Base-by-base conservation (phyloP, 1,284 basidiomycete genomes). In the Phellinidium pouzarii region DNA sequence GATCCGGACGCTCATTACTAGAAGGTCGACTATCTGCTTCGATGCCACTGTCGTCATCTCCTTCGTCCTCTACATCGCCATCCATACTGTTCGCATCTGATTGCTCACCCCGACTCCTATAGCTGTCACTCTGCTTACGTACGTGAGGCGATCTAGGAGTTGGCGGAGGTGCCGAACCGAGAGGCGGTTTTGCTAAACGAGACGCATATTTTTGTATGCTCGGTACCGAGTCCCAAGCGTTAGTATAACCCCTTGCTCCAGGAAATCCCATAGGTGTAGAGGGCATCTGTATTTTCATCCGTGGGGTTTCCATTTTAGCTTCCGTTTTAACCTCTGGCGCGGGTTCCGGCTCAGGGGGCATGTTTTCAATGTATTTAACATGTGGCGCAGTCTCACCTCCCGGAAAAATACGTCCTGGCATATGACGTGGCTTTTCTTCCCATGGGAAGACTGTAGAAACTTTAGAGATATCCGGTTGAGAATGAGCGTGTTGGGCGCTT, bases 381-480 rank as follows among this genome's bases (percentile, higher is more conserved):
- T 59, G 60, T n/a, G 77, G 77, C 3, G 82, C 80, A 8, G 76
- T 71, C 52, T 87, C 82, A 23, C 78, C 73, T 17, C 68, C 69
- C n/a, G 91, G 92, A 65, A 94, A 93, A 11, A 88, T 79, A 48
- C 91, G 80, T 14, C 76, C 74, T 6, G 90, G 83, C 52, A 74
- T 62, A 41, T 75, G 74, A 44, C 87, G 79, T 3, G 77, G 78
- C 53, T 76, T 78, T 52, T 80, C 77, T 66, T 98, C 94, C 94
- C 94, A 98, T 6, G 94, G 94, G 66, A 98, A 97, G n/a, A 96
- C 75, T 22, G 78, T 72, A 59, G 84, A 84, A 25, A 94, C 79
- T 60, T 87, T 88, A 25, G 68, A 70, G 14, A 72, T 77, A 64
- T 94, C 86, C 1, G 94, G 91, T 52, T 72, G 76, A 12, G 42